Percentiles rank a stretch among this genome's conserved stretches.
These are phyloP conservation scores for Gossypium lobatum DNA, from an alignment of 441 rosid species.

Conservation along the genomic window DNA sequence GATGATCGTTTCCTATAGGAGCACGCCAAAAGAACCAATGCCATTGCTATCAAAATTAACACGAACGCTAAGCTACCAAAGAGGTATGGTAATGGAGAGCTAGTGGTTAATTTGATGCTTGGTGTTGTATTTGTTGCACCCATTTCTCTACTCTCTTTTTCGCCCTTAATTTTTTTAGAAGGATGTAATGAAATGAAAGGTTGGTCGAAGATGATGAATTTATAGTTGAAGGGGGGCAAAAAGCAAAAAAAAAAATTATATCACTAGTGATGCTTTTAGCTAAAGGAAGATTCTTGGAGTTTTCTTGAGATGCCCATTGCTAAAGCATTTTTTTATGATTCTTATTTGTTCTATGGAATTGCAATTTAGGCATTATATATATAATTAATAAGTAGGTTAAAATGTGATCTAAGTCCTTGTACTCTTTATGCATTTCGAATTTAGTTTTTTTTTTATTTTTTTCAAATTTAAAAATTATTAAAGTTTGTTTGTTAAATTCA, in stretches of 20 bases:
- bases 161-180: background rate
- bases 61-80: constrained; percentile 28
- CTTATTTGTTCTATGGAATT: background rate
- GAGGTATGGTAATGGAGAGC: constrained; percentile 28
- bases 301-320: background rate
- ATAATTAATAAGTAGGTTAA: background rate
- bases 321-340: background rate
- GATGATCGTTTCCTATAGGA: constrained; percentile 13
- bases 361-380: background rate
- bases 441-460: too few relatives aligned
- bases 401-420: too few relatives aligned
- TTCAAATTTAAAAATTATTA: too few relatives aligned
- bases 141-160: background rate
- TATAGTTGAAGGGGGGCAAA: background rate
- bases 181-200: background rate
- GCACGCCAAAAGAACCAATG: constrained; percentile 27
- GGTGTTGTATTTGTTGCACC: constrained; percentile 3
- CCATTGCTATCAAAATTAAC: constrained; percentile 24
- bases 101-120: constrained; percentile 14
- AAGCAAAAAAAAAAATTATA: background rate
- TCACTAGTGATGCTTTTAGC: background rate
- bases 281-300: background rate
- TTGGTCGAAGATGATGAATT: background rate
- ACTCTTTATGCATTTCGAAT: too few relatives aligned
- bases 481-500: too few relatives aligned